phyloP scores from a whole-genome alignment of 2,329 filamentous ascomycete genomes.

The Plenodomus tracheiphilus region DNA sequence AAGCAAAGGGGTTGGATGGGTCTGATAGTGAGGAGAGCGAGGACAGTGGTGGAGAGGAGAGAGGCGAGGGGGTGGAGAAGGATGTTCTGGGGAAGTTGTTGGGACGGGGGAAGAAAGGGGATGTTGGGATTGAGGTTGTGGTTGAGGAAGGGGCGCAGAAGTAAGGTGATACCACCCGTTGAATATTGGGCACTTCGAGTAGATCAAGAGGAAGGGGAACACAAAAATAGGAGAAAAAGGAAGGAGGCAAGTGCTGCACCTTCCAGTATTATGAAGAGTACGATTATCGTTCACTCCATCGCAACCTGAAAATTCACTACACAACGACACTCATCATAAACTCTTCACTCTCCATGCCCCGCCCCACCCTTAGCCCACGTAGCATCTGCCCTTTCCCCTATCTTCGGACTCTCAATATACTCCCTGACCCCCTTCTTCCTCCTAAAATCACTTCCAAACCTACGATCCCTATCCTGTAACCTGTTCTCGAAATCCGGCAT shows the following conservation, averaged over 20 bases:
- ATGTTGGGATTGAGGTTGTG: constrained; percentile 37
- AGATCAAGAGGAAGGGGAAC: background rate
- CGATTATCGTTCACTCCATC: too few relatives aligned
- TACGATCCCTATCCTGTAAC: constrained; percentile 56
- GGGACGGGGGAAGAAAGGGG: constrained; percentile 30
- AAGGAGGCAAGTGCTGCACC: background rate
- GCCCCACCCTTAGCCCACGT: constrained; percentile 47
- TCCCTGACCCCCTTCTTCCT: constrained; percentile 58
- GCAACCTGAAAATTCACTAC: background rate
- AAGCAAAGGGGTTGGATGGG: too few relatives aligned
- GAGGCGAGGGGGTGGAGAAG: constrained; percentile 26
- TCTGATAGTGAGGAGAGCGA: constrained; percentile 30
- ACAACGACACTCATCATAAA: background rate
- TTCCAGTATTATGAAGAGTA: too few relatives aligned
- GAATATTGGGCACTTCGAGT: background rate
- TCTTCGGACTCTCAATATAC: constrained; percentile 55
- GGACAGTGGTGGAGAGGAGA: constrained; percentile 26
- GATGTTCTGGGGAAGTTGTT: constrained; percentile 44
- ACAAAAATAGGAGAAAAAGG: background rate
- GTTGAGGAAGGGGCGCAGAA: constrained; percentile 19
- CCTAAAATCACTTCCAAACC: constrained; percentile 56
- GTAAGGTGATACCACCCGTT: background rate
- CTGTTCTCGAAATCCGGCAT: constrained; percentile 50
- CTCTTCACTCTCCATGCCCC: constrained; percentile 10
- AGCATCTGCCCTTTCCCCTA: constrained; percentile 54